Percentiles rank a stretch among this genome's conserved stretches.
Conservation (phyloP, 108 stramenopile genomes). For the Cyclostephanos invisitatus region DNA sequence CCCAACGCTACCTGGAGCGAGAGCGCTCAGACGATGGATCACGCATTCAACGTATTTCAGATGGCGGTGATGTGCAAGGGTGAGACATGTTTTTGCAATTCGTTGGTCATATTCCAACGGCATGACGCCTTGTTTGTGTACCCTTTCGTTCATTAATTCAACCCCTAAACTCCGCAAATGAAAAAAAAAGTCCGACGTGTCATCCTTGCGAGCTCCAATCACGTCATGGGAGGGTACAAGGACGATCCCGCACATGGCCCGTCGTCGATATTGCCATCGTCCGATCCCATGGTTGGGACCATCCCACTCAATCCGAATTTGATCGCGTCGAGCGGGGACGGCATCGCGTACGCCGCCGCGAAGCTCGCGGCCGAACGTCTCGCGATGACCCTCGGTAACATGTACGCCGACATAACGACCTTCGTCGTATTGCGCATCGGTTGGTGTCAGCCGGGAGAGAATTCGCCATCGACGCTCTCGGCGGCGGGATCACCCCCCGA, state of each 20-base stretch:
- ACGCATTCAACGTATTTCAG: slow-evolving; percentile 43
- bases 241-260: slow-evolving; percentile 36
- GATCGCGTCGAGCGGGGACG: slow-evolving; percentile 40
- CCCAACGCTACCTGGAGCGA: slow-evolving; percentile 51
- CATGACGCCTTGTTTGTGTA: too few species aligned
- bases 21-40: slow-evolving; percentile 47
- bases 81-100: neutral
- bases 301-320: slow-evolving; percentile 30
- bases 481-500: slow-evolving; percentile 47
- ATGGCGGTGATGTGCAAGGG: slow-evolving; percentile 24
- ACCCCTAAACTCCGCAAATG: too few species aligned
- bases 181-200: slow-evolving; percentile 50
- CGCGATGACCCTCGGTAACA: slow-evolving; percentile 26
- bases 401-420: neutral
- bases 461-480: slow-evolving; percentile 35
- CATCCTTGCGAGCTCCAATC: slow-evolving; percentile 49
- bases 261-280: slow-evolving; percentile 32
- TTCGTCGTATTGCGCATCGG: slow-evolving; percentile 29
- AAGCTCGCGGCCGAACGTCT: slow-evolving; percentile 53
- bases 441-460: slow-evolving; percentile 52
- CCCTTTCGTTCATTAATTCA: too few species aligned
- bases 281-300: slow-evolving; percentile 39
- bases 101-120: too few species aligned
- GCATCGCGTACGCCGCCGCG: slow-evolving; percentile 50
- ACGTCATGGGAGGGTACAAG: slow-evolving; percentile 61